Evolutionary conservation across 2,329 filamentous ascomycete genomes (phyloP), one percentile per base, ranked within the genome.

Genomic region (Aspergillus pseudoglaucus): DNA sequence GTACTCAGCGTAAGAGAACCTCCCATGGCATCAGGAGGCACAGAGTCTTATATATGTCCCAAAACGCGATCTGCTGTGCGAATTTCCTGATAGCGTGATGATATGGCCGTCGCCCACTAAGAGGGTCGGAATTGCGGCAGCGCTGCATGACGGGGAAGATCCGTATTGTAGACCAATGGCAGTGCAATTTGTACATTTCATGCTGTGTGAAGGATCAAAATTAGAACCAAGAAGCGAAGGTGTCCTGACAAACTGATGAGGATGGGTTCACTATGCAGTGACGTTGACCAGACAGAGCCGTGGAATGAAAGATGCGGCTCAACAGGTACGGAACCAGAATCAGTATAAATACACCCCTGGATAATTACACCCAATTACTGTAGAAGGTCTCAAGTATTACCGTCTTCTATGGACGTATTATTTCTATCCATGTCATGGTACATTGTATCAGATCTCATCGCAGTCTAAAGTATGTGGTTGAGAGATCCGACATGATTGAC

Each of bases 401-500:
- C 45, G 46, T 46, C 46, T 46, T 35, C 33, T 20, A 50, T 20
- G 53, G 51, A 49, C 47, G 17, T 51, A 50, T 52, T 55, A 55
- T 51, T 47, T 55, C 51, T 55, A 55, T 55, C 49, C 46, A 47
- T 33, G 27, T 49, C 49, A 47, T 46, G 38, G 42, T 48, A 53
- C 48, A 53, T 47, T 46, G 49, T 45, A 53, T 50, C 53, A 50
- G 51, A 54, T 50, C 49, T 45, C 44, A 37, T 37, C 33, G 42
- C 47, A 38, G 35, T 44, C 42, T 39, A 42, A 38, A 37, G 46
- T 39, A 43, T 25, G 44, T 41, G 27, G 32, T 37, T 38, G 38
- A 38, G 23, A 45, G 41, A 46, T 37, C 33, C 10, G 33, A 37
- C 9, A 18, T n/a, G n/a, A n/a, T 32, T 25, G 41, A 27, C 22